Base-by-base conservation (phyloP, 192 early-diverging fungal genomes). In the Chytriomyces confervae region DNA sequence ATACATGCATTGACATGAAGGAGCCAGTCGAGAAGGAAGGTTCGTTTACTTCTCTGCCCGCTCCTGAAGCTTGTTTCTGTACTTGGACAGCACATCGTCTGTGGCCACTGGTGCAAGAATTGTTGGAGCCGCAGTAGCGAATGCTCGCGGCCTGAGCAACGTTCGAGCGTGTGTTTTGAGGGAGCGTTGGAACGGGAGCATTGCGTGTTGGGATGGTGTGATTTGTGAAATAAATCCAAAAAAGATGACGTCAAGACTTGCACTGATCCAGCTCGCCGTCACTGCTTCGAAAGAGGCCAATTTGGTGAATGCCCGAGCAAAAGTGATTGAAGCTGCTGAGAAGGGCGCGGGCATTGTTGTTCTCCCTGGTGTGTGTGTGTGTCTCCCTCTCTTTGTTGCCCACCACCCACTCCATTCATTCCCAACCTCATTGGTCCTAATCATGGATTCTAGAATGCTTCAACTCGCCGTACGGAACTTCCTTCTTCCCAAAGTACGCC, bases 391-490 rank as follows among this genome's bases (percentile, higher is more conserved):
- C n/a, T n/a, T n/a, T n/a, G n/a, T n/a, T n/a, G n/a, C n/a, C n/a
- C n/a, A n/a, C n/a, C n/a, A n/a, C n/a, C n/a, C n/a, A n/a, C n/a
- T n/a, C n/a, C n/a, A 47, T 27, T 27, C 24, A 27, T 27, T 27
- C 0, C 24, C 0, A 27, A 29, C 13, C 77, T 20, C 47, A 79
- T 5, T 45, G 61, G 80, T 49, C 50, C 45, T 46, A 46, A 65
- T 50, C 67, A 49, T 49, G 72, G 51, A 36, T 9, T 24, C 79
- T 89, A 91, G 97, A 99, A 88, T 97, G 96, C 86, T 99, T 99
- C 90, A 99, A 99, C 84, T 96, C 93, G 16, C 96, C 96, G 8
- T 99, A 99, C 84, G 97, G 97, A 3, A 96, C 94, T 13, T 76
- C 90, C 43, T 92, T 91, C 87, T 99, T 99, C 85, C 87, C 86